phyloP scores from a whole-genome alignment of 2,329 filamentous ascomycete species.

The Pseudocercospora musae region DNA sequence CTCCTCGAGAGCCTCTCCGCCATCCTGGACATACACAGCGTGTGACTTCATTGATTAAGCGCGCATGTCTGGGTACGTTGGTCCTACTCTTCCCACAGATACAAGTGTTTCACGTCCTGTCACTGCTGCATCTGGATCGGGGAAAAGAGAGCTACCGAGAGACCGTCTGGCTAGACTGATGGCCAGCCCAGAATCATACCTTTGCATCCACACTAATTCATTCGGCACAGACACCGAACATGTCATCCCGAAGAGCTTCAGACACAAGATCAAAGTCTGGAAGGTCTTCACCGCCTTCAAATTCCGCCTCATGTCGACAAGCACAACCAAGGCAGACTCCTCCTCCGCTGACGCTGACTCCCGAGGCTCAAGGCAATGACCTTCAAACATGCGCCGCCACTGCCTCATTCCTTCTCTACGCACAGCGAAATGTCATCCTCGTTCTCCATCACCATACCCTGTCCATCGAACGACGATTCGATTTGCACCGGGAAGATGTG shows the following conservation, averaged over 20 bases:
- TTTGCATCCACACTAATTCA: conserved; percentile 25
- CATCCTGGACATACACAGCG: conserved; percentile 21
- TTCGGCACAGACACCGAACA: conserved; percentile 30
- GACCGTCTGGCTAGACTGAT: conserved; percentile 9
- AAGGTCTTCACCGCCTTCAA: conserved; percentile 24
- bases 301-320: background rate
- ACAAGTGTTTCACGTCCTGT: conserved; percentile 25
- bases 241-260: conserved; percentile 39
- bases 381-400: conserved; percentile 91
- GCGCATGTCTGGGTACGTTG: conserved; percentile 36
- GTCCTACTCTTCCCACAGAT: conserved; percentile 17
- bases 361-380: conserved; percentile 48
- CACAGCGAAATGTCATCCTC: conserved; percentile 75
- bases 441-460: conserved; percentile 91
- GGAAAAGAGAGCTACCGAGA: conserved; percentile 19
- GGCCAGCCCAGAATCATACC: conserved; percentile 29
- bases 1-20: conserved; percentile 20
- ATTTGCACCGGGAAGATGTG: conserved; percentile 78
- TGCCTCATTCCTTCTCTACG: conserved; percentile 84
- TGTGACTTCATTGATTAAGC: conserved; percentile 31
- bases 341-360: conserved; percentile 44
- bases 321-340: conserved; percentile 30
- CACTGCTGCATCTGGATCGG: conserved; percentile 26
- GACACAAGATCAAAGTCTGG: conserved; percentile 42
- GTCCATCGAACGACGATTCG: conserved; percentile 81